A percentile compares a stretch with the other conserved stretches of the same genome.
Evolutionary conservation across 2,329 filamentous ascomycete genomes (phyloP).

Genomic region (Endoconidiophora laricicola): DNA sequence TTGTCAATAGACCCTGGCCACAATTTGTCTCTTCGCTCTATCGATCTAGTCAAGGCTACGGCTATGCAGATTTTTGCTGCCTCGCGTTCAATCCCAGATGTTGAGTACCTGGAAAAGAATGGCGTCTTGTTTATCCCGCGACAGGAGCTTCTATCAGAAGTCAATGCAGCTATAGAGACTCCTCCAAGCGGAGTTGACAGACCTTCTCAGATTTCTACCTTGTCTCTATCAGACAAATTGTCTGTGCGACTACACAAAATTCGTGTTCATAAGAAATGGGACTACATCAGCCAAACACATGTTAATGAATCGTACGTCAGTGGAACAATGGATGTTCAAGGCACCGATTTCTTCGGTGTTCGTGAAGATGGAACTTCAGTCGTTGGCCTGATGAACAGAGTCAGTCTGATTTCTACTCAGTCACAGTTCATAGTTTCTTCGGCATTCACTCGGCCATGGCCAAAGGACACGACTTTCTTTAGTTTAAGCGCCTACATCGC

Average conservation of each 20-base stretch:
- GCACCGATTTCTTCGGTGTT: slow-evolving; percentile 9
- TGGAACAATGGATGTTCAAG: neutral
- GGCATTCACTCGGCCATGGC: neutral
- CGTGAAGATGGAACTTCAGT: neutral
- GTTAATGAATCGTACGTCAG: no score
- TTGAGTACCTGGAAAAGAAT: slow-evolving; percentile 26
- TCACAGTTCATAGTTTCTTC: no score
- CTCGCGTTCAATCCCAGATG: slow-evolving; percentile 1
- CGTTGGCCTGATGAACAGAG: slow-evolving; percentile 6
- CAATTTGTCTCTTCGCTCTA: neutral
- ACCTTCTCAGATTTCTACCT: no score
- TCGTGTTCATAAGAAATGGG: no score
- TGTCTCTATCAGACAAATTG: no score
- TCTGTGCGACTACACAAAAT: no score
- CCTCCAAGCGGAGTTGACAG: no score
- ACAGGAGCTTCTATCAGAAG: slow-evolving; percentile 22
- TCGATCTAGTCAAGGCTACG: neutral
- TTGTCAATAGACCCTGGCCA: neutral
- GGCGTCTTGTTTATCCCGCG: slow-evolving; percentile 28
- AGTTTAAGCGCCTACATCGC: slow-evolving; percentile 9
- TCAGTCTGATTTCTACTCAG: neutral
- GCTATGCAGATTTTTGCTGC: slow-evolving; percentile 3
- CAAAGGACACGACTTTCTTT: neutral
- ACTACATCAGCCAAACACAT: no score
- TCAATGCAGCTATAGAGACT: slow-evolving; percentile 30